Evolutionary conservation across 2,329 filamentous ascomycete genomes (phyloP), one percentile per base, ranked within the genome.

Genomic region (Periconia digitata): DNA sequence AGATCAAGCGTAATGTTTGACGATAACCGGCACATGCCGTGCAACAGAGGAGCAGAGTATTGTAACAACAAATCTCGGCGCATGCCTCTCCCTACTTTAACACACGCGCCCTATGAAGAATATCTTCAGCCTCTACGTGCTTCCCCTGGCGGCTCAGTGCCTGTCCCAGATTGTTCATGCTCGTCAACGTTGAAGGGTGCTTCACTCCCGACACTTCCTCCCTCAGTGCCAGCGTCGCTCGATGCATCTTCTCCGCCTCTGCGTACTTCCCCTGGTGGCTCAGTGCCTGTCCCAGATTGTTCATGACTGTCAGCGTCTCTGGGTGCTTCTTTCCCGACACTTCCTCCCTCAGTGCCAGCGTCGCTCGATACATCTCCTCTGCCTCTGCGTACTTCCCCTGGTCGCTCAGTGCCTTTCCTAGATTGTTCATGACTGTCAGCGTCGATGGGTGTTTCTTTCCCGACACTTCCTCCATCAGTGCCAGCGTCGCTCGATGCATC

Each of bases 381-480:
- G 44, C 44, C 21, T 29, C 46, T 44, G 18, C 37, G 32, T 49
- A 44, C 43, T 44, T 22, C 20, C 21, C n/a, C n/a, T n/a, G n/a
- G n/a, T n/a, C n/a, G n/a, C 16, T 27, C 40, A 47, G 43, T 41
- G 44, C 12, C 3, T 8, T 1, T 27, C 38, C 43, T 7, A 50
- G 17, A 36, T 47, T 43, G 44, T 21, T 36, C 22, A 34, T 18
- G 40, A 24, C 40, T 1, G 1, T 40, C 18, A 49, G 27, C 24
- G 36, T 44, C 1, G 18, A 1, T 35, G 24, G 46, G 21, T 49
- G 46, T 20, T 49, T 21, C 5, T 36, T 27, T 7, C 46, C 46
- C 15, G 44, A 27, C 34, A 36, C 41, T 17, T 35, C 27, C 36
- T 49, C 35, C 8, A 15, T 22, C 13, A 32, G 35, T 29, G 18